Percentiles rank a stretch among this genome's conserved stretches.
Conservation (phyloP, 805 yeast genomes). For the Saccharomyces paradoxus region DNA sequence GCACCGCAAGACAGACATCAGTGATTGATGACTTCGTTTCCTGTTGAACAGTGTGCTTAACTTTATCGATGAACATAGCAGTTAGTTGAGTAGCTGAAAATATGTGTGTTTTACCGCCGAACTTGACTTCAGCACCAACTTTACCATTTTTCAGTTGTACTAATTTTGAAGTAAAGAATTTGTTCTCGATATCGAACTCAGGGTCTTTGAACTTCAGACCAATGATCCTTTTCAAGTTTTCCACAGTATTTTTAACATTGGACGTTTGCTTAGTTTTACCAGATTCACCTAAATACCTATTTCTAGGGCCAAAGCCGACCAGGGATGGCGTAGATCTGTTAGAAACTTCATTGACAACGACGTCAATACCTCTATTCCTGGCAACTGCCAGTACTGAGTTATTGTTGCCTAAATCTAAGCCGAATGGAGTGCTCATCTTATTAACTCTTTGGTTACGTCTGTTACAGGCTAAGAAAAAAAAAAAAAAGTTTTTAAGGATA, state of each 20-base stretch:
- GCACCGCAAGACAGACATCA: constrained; percentile 91
- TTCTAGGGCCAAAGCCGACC: constrained; percentile 85
- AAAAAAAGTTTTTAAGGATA: background rate
- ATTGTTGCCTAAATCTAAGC: constrained; percentile 95
- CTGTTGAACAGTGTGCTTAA: constrained; percentile 66
- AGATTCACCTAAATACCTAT: constrained; percentile 88
- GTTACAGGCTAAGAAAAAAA: background rate
- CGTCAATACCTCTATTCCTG: constrained; percentile 96
- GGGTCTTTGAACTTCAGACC: constrained; percentile 54
- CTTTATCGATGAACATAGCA: constrained; percentile 91
- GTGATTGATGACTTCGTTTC: constrained; percentile 73
- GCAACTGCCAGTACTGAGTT: constrained; percentile 94
- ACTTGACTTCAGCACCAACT: constrained; percentile 80
- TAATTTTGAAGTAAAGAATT: constrained; percentile 65
- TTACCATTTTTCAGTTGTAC: constrained; percentile 62
- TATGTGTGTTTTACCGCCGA: constrained; percentile 64
- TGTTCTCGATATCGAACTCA: constrained; percentile 66
- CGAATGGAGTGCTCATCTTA: constrained; percentile 85
- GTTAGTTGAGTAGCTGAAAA: constrained; percentile 85
- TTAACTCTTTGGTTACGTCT: background rate
- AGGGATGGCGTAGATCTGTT: constrained; percentile 91
- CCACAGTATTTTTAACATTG: constrained; percentile 92
- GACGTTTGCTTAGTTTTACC: constrained; percentile 96
- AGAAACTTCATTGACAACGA: constrained; percentile 96
- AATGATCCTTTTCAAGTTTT: constrained; percentile 84